phyloP scores from a whole-genome alignment of 805 yeast species.

The Hanseniaspora lachancei region DNA sequence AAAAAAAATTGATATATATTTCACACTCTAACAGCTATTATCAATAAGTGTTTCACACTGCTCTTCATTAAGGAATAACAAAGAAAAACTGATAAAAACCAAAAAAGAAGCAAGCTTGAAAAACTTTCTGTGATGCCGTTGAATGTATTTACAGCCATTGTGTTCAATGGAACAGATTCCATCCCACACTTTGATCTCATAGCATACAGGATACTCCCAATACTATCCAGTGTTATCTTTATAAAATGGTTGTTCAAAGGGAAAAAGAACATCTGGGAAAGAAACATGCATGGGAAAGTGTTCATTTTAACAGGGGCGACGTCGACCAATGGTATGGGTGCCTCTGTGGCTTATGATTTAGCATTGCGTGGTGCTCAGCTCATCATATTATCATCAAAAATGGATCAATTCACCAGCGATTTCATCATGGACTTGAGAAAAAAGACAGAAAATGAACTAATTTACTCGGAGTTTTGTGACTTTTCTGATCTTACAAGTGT shows the following conservation, averaged over 20 bases:
- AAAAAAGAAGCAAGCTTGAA: no score
- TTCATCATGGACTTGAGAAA: constrained; percentile 67
- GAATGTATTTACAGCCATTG: constrained; percentile 57
- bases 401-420: constrained; percentile 67
- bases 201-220: constrained; percentile 42
- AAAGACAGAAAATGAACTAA: constrained; percentile 52
- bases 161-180: constrained; percentile 57
- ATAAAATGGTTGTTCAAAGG: constrained; percentile 72
- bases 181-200: constrained; percentile 64
- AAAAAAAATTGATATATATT: no score
- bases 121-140: constrained; percentile 51
- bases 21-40: no score
- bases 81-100: no score
- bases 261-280: constrained; percentile 73
- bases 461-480: constrained; percentile 87
- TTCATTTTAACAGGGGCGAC: constrained; percentile 86
- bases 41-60: no score
- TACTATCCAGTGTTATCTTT: constrained; percentile 32
- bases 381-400: constrained; percentile 52
- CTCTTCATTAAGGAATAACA: no score
- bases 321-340: constrained; percentile 61
- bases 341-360: constrained; percentile 56
- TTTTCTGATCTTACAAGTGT: constrained; percentile 58
- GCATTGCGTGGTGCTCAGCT: constrained; percentile 80
- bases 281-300: constrained; percentile 84